Conservation (phyloP, 2,329 filamentous ascomycete genomes). For the Phyllosticta citriasiana region DNA sequence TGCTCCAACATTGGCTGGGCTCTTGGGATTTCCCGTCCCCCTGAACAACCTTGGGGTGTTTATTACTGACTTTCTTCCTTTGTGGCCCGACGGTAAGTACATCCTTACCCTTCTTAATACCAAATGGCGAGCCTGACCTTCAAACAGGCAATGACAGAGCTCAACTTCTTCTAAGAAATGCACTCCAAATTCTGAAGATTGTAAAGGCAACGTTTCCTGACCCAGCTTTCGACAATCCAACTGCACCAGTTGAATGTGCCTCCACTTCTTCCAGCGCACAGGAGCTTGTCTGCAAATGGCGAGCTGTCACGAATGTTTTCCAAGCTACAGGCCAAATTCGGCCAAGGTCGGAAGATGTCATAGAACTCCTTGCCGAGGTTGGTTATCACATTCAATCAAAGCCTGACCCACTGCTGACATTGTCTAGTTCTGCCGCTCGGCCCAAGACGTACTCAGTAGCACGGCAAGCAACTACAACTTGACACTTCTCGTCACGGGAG, state of each 20-base stretch:
- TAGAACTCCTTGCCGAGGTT: constrained; percentile 21
- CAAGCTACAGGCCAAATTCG: not conserved
- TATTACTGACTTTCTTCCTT: constrained; percentile 64
- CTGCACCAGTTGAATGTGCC: constrained; percentile 12
- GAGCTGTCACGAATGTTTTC: constrained; percentile 18
- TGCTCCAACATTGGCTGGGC: constrained; percentile 74
- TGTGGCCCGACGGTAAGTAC: constrained; percentile 57
- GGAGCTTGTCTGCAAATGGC: constrained; percentile 61
- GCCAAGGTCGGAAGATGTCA: not conserved
- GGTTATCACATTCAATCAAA: constrained; percentile 7
- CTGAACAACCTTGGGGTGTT: constrained; percentile 85
- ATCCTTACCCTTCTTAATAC: not conserved
- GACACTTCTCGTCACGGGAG: constrained; percentile 44
- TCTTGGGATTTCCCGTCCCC: constrained; percentile 80
- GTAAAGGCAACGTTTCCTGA: constrained; percentile 62
- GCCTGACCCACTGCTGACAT: not conserved
- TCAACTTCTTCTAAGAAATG: constrained; percentile 66
- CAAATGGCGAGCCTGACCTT: not conserved
- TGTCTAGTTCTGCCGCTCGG: constrained; percentile 20
- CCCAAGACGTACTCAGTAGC: constrained; percentile 73
- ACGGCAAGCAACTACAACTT: constrained; percentile 91
- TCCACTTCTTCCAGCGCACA: constrained; percentile 18
- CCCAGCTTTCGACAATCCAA: constrained; percentile 36
- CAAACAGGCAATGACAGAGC: constrained; percentile 44
- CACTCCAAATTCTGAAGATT: constrained; percentile 67